A percentile compares a stretch with the other conserved stretches of the same genome.
phyloP scores from a whole-genome alignment of 176 grass and related monocot genomes.

The Musa troglodytarum region DNA sequence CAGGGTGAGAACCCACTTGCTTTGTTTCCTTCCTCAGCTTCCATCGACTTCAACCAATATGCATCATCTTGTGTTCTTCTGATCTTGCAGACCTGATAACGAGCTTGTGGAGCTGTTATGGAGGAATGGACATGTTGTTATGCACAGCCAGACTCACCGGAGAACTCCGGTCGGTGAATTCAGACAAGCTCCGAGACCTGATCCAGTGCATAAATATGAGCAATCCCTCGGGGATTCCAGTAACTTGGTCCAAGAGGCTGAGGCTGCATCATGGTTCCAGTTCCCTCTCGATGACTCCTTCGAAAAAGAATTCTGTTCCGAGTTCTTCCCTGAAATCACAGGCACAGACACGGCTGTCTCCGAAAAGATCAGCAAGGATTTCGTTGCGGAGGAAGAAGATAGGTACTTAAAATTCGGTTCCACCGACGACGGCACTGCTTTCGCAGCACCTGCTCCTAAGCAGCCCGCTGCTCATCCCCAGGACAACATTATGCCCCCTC shows the following conservation, averaged over 20 bases:
- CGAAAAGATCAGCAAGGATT: slow-evolving; percentile 4
- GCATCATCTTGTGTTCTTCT: background rate
- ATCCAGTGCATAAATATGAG: slow-evolving; percentile 2
- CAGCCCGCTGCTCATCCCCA: background rate
- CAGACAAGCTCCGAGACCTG: slow-evolving; percentile 1
- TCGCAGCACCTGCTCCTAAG: background rate
- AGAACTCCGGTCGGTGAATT: background rate
- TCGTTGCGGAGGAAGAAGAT: background rate
- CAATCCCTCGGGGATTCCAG: slow-evolving; percentile 15
- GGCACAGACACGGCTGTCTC: background rate
- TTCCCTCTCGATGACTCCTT: slow-evolving; percentile 35
- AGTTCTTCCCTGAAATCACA: slow-evolving; percentile 52
- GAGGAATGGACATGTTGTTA: slow-evolving; percentile 58
- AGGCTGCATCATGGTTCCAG: slow-evolving; percentile 35
- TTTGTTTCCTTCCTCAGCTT: background rate
- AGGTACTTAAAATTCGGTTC: slow-evolving; percentile 12
- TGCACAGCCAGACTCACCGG: slow-evolving; percentile 43
- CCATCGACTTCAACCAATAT: too few species aligned
- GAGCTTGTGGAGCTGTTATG: slow-evolving; percentile 79
- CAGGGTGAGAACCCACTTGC: slow-evolving; percentile 20
- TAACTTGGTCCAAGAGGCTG: slow-evolving; percentile 34
- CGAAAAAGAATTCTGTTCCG: slow-evolving; percentile 59
- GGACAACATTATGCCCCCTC: slow-evolving; percentile 1
- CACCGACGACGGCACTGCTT: background rate
- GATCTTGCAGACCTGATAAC: slow-evolving; percentile 33